Conservation (phyloP, 495 filamentous ascomycete species). For the Neurospora terricola region DNA sequence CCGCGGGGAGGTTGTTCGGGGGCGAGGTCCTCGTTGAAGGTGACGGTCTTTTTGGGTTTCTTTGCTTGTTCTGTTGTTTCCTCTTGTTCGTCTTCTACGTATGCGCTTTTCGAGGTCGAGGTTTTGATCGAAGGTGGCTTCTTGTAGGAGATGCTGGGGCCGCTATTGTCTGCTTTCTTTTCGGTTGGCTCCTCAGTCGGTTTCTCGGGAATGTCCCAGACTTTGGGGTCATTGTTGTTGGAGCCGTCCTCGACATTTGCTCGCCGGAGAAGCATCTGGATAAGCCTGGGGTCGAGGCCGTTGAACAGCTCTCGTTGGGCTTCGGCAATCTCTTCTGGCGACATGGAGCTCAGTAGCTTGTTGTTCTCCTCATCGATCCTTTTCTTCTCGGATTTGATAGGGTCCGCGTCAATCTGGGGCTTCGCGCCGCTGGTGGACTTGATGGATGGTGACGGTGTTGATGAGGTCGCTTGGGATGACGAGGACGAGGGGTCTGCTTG, state of each 20-base stretch:
- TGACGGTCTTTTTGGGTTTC: constrained; percentile 19
- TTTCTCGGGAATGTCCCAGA: constrained; percentile 8
- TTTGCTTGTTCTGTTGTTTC: neutral
- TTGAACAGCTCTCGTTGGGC: constrained; percentile 66
- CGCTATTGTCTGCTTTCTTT: neutral
- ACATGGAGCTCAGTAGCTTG: constrained; percentile 67
- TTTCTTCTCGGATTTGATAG: constrained; percentile 45
- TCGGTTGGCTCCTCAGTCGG: neutral
- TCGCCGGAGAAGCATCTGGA: constrained; percentile 67
- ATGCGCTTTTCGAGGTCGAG: neutral
- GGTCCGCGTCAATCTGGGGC: constrained; percentile 5
- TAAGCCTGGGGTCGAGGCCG: constrained; percentile 55
- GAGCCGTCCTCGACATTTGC: constrained; percentile 61
- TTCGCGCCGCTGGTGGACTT: neutral
- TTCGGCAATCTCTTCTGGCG: constrained; percentile 63
- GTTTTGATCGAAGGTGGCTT: neutral
- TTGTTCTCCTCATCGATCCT: constrained; percentile 76
- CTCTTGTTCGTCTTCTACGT: neutral
- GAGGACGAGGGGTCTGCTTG: neutral
- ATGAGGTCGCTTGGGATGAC: neutral
- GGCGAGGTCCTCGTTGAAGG: constrained; percentile 17
- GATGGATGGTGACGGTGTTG: neutral
- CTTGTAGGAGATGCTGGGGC: neutral
- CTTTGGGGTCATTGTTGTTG: neutral
- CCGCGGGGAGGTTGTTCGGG: constrained; percentile 9